Percentiles rank a stretch among this genome's conserved stretches.
These are phyloP conservation scores for Scheffersomyces ergatensis DNA, from an alignment of 805 yeast species.

Conservation along the genomic window DNA sequence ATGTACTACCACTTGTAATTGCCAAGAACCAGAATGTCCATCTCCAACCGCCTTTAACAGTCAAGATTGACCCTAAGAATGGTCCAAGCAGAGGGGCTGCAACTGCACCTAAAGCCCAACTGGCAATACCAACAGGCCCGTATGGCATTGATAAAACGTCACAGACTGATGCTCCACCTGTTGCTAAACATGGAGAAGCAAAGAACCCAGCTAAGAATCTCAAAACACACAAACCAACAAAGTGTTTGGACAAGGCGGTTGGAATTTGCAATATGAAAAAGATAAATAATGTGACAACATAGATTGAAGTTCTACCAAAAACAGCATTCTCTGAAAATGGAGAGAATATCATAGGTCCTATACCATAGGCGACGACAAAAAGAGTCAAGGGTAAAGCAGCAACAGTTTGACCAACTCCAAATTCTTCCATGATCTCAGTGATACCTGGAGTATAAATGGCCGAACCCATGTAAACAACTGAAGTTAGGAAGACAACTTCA, in stretches of 20 bases:
- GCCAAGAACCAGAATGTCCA: conserved; percentile 54
- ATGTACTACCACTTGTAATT: conserved; percentile 36
- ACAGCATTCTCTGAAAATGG: conserved; percentile 57
- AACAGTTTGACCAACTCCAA: conserved; percentile 39
- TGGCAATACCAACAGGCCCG: conserved; percentile 44
- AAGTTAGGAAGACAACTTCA: conserved; percentile 44
- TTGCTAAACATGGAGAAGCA: conserved; percentile 55
- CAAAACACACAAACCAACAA: conserved; percentile 49
- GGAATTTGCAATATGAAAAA: conserved; percentile 56
- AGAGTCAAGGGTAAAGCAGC: conserved; percentile 52
- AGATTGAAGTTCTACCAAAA: conserved; percentile 53
- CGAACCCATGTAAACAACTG: conserved; percentile 55
- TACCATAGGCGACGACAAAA: conserved; percentile 59
- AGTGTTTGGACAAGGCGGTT: conserved; percentile 47
- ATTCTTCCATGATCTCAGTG: conserved; percentile 41
- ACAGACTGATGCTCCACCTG: conserved; percentile 57
- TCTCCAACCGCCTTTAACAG: conserved; percentile 43
- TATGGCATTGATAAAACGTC: conserved; percentile 44
- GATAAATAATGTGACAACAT: conserved; percentile 43
- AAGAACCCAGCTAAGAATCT: conserved; percentile 57
- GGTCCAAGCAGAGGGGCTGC: conserved; percentile 59
- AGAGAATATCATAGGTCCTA: conserved; percentile 58
- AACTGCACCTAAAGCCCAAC: conserved; percentile 54
- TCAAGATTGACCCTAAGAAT: conserved; percentile 52
- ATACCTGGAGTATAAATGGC: conserved; percentile 55